These are phyloP conservation scores for Adansonia madagascariensis DNA, from an alignment of 441 rosid species.

Conservation along the genomic window DNA sequence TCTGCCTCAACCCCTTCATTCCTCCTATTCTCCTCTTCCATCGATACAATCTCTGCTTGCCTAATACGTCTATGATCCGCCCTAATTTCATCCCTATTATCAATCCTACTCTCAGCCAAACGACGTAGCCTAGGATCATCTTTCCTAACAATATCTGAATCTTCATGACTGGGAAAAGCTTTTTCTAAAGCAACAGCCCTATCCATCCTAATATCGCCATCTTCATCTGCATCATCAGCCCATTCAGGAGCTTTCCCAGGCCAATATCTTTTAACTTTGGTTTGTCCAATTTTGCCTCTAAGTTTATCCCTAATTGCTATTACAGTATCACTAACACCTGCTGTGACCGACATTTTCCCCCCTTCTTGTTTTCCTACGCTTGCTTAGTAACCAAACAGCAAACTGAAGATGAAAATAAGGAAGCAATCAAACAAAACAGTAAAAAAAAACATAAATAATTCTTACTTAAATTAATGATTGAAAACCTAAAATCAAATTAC, in stretches of 20 bases:
- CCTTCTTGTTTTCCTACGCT: no score
- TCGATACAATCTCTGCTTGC: slow-evolving; percentile 77
- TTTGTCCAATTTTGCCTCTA: no score
- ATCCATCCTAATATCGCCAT: slow-evolving; percentile 65
- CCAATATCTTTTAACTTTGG: slow-evolving; percentile 86
- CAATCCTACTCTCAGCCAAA: slow-evolving; percentile 67
- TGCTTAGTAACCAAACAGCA: no score
- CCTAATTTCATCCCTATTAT: slow-evolving; percentile 76
- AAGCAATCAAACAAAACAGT: no score
- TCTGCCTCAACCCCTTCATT: slow-evolving; percentile 60
- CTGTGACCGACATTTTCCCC: slow-evolving; percentile 20
- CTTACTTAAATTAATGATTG: no score
- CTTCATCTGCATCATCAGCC: slow-evolving; percentile 49
- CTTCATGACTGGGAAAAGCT: slow-evolving; percentile 56
- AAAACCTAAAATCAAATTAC: background rate
- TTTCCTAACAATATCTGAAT: slow-evolving; percentile 43
- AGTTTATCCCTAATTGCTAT: no score
- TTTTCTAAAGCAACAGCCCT: slow-evolving; percentile 57
- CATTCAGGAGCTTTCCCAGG: slow-evolving; percentile 66
- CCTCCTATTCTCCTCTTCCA: slow-evolving; percentile 60
- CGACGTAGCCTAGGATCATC: slow-evolving; percentile 89
- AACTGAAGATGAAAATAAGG: no score
- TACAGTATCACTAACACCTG: no score
- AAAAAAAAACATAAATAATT: no score
- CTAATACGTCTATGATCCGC: slow-evolving; percentile 81